phyloP scores from a whole-genome alignment of 257 asterid genomes.

The Nicotiana sylvestris region DNA sequence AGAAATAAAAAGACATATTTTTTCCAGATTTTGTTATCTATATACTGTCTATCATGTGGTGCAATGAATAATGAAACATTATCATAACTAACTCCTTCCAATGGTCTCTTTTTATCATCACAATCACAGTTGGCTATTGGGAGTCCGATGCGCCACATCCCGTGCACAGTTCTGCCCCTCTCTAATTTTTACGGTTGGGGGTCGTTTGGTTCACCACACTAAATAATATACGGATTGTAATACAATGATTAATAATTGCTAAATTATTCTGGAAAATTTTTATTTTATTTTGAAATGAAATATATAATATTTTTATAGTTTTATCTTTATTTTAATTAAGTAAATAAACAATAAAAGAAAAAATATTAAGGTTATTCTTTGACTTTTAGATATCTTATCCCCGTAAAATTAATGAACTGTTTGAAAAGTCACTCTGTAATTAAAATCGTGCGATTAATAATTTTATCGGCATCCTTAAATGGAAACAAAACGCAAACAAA shows the following conservation, averaged over 20 bases:
- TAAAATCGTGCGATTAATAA: too few relatives aligned
- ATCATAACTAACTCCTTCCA: neutral
- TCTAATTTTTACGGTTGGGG: neutral
- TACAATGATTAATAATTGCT: neutral
- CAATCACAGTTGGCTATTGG: neutral
- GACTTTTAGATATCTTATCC: neutral
- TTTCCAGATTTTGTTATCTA: neutral
- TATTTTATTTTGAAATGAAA: too few relatives aligned
- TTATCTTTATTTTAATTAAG: too few relatives aligned
- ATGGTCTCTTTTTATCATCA: neutral
- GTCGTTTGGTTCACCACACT: neutral
- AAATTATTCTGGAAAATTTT: too few relatives aligned
- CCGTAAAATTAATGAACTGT: neutral
- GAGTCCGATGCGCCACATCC: neutral
- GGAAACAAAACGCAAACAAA: too few relatives aligned
- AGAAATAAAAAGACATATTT: neutral
- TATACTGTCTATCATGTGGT: conserved; percentile 1
- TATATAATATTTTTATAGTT: too few relatives aligned
- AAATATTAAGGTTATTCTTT: neutral
- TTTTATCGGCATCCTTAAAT: too few relatives aligned
- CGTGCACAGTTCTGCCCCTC: neutral
- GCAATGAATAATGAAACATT: conserved; percentile 7
- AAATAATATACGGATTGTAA: neutral
- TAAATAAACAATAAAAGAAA: too few relatives aligned
- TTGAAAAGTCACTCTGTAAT: too few relatives aligned